Conservation (phyloP, 345 rosid species). For the Noccaea bulbosa region DNA sequence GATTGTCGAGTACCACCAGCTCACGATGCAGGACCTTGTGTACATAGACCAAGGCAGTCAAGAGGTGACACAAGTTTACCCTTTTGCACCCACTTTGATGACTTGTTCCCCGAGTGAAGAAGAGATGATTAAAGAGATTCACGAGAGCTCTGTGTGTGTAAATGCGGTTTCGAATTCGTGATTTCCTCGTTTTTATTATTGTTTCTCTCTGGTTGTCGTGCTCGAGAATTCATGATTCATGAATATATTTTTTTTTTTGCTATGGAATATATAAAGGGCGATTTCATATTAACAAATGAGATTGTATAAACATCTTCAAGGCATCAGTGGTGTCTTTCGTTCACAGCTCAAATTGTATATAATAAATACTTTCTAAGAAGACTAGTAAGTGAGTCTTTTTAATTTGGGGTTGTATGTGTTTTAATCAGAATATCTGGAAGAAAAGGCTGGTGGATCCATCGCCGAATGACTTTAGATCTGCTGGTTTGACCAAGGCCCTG, state of each 20-base stretch:
- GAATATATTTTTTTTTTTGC: not conserved
- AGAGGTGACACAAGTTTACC: conserved; percentile 64
- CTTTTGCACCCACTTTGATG: conserved; percentile 45
- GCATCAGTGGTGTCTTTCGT: conserved; percentile 34
- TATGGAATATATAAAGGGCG: conserved; percentile 5
- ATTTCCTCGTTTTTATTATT: not conserved
- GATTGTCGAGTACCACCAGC: conserved; percentile 92
- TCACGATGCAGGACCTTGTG: conserved; percentile 93
- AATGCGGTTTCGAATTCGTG: conserved; percentile 2
- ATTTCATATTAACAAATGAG: conserved; percentile 43
- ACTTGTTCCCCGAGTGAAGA: conserved; percentile 8
- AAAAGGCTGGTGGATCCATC: conserved; percentile 97
- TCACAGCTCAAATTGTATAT: conserved; percentile 37
- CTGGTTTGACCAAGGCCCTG: conserved; percentile 91
- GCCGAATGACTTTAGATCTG: conserved; percentile 91
- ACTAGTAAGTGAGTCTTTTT: conserved; percentile 29
- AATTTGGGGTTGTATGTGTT: conserved; percentile 40
- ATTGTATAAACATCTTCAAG: conserved; percentile 40
- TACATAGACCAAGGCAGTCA: conserved; percentile 78
- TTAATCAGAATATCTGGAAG: conserved; percentile 79
- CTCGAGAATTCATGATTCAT: conserved; percentile 6
- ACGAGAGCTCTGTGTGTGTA: not conserved
- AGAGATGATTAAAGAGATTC: conserved; percentile 17
- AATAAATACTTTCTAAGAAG: conserved; percentile 31
- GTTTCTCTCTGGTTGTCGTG: not conserved